phyloP scores from a whole-genome alignment of 2,329 filamentous ascomycete genomes.

The Pseudopyrenochaeta lycopersici region DNA sequence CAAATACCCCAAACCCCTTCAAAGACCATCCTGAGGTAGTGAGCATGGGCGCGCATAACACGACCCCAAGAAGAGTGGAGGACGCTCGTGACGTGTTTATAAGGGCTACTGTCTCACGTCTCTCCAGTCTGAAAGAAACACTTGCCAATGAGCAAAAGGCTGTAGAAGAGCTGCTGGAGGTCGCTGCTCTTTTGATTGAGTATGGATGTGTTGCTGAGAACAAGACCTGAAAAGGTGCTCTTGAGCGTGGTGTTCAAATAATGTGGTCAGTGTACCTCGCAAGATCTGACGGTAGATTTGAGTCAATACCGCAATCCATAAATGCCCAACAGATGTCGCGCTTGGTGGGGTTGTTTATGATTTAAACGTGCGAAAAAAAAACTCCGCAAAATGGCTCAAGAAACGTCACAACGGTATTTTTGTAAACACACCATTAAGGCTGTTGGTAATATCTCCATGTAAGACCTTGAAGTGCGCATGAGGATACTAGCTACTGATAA shows the following conservation, averaged over 20 bases:
- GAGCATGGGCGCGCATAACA: not conserved
- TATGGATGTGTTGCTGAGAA: not conserved
- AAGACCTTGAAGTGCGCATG: too few species aligned
- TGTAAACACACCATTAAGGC: too few species aligned
- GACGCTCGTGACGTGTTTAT: not conserved
- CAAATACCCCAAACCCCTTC: not conserved
- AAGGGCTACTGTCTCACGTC: not conserved
- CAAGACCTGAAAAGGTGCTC: not conserved
- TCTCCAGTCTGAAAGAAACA: not conserved
- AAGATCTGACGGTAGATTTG: not conserved
- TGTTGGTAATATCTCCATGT: too few species aligned
- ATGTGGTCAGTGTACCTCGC: not conserved
- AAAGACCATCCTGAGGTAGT: not conserved
- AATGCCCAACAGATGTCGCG: not conserved
- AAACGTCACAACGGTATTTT: too few species aligned
- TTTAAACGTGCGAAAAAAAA: not conserved
- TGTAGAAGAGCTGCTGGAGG: not conserved
- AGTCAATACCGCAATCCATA: not conserved
- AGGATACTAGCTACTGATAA: too few species aligned
- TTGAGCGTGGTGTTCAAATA: not conserved
- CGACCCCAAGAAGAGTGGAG: not conserved
- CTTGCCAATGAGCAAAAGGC: not conserved
- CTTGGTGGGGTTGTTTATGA: not conserved
- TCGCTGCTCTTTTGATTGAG: not conserved
- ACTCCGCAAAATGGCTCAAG: not conserved